A percentile compares a stretch with the other conserved stretches of the same genome.
These are phyloP conservation scores for Auricularia sp. DNA, from an alignment of 768 basidiomycete genomes.

Conservation along the genomic window DNA sequence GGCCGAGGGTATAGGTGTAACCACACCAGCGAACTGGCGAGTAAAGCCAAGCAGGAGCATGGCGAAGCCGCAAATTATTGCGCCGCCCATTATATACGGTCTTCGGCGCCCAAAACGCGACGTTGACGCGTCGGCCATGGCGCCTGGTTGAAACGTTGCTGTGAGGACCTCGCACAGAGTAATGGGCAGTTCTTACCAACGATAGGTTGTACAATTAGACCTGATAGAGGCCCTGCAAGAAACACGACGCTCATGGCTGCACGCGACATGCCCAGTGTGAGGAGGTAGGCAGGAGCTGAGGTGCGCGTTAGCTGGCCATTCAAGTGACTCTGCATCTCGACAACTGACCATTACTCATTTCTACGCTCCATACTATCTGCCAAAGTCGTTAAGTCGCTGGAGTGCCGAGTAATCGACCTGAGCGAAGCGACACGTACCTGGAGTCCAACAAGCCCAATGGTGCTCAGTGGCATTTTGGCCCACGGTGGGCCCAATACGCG, in stretches of 20 bases:
- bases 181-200: conserved; percentile 43
- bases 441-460: conserved; percentile 71
- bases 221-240: conserved; percentile 83
- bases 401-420: not conserved
- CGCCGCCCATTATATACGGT: conserved; percentile 73
- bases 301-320: conserved; percentile 26
- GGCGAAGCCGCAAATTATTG: conserved; percentile 53
- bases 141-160: conserved; percentile 22
- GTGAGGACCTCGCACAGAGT: not conserved
- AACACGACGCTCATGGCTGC: conserved; percentile 85
- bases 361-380: conserved; percentile 75
- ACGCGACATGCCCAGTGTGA: conserved; percentile 81
- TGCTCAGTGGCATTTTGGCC: conserved; percentile 58
- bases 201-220: conserved; percentile 83
- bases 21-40: conserved; percentile 47
- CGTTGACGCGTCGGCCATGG: conserved; percentile 75
- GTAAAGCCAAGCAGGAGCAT: conserved; percentile 83
- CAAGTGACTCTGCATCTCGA: not conserved
- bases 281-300: conserved; percentile 70
- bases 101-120: conserved; percentile 77
- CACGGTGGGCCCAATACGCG: conserved; percentile 59
- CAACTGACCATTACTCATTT: conserved; percentile 73
- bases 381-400: not conserved
- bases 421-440: conserved; percentile 29
- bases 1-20: conserved; percentile 26